Evolutionary conservation across 768 basidiomycete species (phyloP).

Genomic region (Mycena galopus): DNA sequence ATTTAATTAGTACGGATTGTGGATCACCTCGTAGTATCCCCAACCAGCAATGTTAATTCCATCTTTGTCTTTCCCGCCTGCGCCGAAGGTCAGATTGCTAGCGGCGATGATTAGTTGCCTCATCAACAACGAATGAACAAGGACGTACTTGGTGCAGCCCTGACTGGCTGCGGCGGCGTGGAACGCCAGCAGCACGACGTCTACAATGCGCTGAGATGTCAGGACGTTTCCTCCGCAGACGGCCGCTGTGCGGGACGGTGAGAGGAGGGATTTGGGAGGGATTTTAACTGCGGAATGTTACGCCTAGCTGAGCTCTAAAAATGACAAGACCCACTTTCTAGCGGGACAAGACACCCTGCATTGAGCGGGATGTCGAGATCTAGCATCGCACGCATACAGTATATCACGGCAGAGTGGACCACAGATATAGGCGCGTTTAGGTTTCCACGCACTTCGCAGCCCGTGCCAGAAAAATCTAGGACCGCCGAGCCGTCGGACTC

Average conservation of each 20-base stretch:
- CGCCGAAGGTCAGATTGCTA: conserved; percentile 91
- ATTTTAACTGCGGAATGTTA: conserved; percentile 73
- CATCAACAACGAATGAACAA: conserved; percentile 2
- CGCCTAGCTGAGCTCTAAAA: no score
- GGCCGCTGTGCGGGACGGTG: conserved; percentile 88
- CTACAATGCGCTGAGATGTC: conserved; percentile 93
- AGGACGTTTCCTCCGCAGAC: conserved; percentile 95
- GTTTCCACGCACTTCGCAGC: conserved; percentile 87
- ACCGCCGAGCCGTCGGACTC: conserved; percentile 79
- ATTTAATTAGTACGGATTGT: background rate
- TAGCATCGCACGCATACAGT: conserved; percentile 90
- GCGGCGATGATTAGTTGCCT: conserved; percentile 10
- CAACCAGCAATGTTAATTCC: conserved; percentile 84
- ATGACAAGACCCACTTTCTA: conserved; percentile 66
- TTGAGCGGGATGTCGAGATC: conserved; percentile 92
- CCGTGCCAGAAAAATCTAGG: conserved; percentile 89
- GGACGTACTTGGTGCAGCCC: conserved; percentile 88
- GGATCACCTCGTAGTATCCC: conserved; percentile 86
- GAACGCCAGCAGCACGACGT: conserved; percentile 94
- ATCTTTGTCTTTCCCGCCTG: conserved; percentile 87
- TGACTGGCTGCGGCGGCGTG: conserved; percentile 93
- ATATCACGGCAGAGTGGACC: conserved; percentile 89
- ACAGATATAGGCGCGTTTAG: conserved; percentile 89
- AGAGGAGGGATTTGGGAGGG: conserved; percentile 81
- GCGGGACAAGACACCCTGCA: conserved; percentile 91